These are phyloP conservation scores for Russula ochroleuca DNA, from an alignment of 768 basidiomycete genomes.

Conservation along the genomic window DNA sequence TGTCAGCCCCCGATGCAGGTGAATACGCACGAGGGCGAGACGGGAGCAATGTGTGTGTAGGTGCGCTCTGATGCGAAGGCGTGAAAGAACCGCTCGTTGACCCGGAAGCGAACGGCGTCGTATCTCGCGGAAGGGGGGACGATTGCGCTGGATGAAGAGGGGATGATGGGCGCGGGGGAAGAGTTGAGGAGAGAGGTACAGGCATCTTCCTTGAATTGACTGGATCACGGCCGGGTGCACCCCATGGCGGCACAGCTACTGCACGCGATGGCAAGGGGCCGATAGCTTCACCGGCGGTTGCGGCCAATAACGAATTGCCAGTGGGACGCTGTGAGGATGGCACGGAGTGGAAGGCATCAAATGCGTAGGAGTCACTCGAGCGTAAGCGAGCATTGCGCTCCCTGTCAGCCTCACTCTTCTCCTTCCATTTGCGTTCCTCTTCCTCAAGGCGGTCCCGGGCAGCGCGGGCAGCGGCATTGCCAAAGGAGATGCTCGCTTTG, in stretches of 20 bases:
- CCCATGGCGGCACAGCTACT: constrained; percentile 25
- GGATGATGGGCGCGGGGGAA: constrained; percentile 30
- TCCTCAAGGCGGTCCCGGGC: constrained; percentile 61
- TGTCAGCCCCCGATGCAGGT: constrained; percentile 26
- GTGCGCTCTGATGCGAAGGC: constrained; percentile 30
- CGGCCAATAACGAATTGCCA: constrained; percentile 34
- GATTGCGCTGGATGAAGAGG: constrained; percentile 28
- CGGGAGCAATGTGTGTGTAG: constrained; percentile 32
- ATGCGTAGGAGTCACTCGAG: constrained; percentile 47
- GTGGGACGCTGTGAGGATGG: constrained; percentile 38
- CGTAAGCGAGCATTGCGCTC: constrained; percentile 39
- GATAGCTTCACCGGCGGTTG: constrained; percentile 26
- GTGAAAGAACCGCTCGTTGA: constrained; percentile 31
- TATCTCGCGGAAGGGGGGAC: constrained; percentile 31
- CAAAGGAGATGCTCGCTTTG: constrained; percentile 39
- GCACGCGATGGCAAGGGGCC: constrained; percentile 15
- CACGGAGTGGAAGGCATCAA: constrained; percentile 76
- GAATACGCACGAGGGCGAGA: constrained; percentile 33
- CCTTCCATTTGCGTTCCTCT: constrained; percentile 51
- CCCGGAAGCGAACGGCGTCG: constrained; percentile 19
- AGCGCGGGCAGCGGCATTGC: constrained; percentile 44
- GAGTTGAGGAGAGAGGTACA: constrained; percentile 24
- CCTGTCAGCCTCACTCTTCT: constrained; percentile 41
- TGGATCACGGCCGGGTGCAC: constrained; percentile 11
- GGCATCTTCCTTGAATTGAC: constrained; percentile 29